Conservation (phyloP, 495 filamentous ascomycete genomes). For the Staphylotrichum longicolle region DNA sequence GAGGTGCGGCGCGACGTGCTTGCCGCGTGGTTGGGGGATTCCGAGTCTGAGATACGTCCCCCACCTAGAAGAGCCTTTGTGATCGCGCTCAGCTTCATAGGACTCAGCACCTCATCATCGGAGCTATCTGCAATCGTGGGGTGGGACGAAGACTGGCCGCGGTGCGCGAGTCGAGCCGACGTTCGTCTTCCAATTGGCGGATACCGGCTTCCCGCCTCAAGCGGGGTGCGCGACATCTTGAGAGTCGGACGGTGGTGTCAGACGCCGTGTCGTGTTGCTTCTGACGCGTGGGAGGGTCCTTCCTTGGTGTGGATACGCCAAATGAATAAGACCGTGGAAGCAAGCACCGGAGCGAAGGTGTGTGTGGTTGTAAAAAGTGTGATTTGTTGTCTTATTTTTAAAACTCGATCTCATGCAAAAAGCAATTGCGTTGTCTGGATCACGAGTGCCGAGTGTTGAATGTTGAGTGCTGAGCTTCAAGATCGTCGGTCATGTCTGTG, state of each 20-base stretch:
- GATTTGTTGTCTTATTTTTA: background rate
- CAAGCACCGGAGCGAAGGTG: background rate
- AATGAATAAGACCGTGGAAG: conserved; percentile 2
- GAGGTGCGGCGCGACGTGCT: conserved; percentile 35
- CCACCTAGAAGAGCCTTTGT: conserved; percentile 74
- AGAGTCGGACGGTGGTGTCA: conserved; percentile 2
- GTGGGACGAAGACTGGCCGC: conserved; percentile 24
- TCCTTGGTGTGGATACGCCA: background rate
- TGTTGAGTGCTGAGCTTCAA: background rate
- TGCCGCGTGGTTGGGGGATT: conserved; percentile 10
- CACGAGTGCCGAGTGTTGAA: background rate
- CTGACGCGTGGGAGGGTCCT: conserved; percentile 5
- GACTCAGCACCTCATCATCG: conserved; percentile 67
- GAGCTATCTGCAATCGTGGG: conserved; percentile 28
- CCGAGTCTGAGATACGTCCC: conserved; percentile 41
- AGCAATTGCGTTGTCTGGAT: conserved; percentile 2
- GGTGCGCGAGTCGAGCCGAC: conserved; percentile 44
- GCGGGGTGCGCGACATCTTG: conserved; percentile 41
- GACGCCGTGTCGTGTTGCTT: conserved; percentile 1
- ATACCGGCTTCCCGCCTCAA: conserved; percentile 36
- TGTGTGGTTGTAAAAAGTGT: background rate
- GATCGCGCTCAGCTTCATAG: conserved; percentile 75
- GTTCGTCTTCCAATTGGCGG: conserved; percentile 40
- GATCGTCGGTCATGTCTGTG: background rate
- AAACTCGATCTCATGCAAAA: background rate